Evolutionary conservation across 75 land plant species (phyloP), one percentile per base, ranked within the genome.

Genomic region (Pinus tabuliformis): DNA sequence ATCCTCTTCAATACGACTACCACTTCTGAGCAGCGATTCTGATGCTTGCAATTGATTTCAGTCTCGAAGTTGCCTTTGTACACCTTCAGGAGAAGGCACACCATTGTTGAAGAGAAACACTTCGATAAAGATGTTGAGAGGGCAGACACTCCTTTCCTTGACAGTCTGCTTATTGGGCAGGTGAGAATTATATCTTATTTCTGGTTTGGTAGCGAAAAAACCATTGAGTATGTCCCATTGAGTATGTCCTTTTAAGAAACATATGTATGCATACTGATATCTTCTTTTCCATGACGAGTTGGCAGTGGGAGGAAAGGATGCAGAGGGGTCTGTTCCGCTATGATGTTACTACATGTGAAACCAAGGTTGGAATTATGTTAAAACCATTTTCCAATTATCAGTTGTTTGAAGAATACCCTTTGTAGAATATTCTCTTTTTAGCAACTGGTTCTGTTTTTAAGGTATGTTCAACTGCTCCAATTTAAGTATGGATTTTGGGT

Each of bases 281-380:
- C 7, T n/a, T 37, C 7, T 16, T 88, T 74, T 21, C 52, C 77
- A 8, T 63, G 20, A 18, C 58, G 37, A 73, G 26, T 65, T 80
- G 54, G 52, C 80, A 97, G 99, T 97, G 99, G 99, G 98, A 90
- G 80, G 95, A 97, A 52, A 82, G 98, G 11, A 77, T 84, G 87
- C 77, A 75, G 18, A 82, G 85, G 64, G 99, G 99, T 11, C 88
- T 97, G 26, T 97, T 97, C 75, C 95, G 98, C 70, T 95, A 97
- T 79, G 99, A 97, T 78, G 98, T 97, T 42, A 91, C 95, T 62
- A 83, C 92, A 26, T 97, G 98, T 68, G 95, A 94, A 78, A 97
- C 98, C 17, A 97, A 92, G 95, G 99, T 93, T 39, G 54, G 57
- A n/a, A 60, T 68, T 17, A 68, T 68, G 24, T 28, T 62, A 37